These are phyloP conservation scores for Aureobasidium sp. DNA, from an alignment of 2,329 filamentous ascomycete species.

Conservation along the genomic window DNA sequence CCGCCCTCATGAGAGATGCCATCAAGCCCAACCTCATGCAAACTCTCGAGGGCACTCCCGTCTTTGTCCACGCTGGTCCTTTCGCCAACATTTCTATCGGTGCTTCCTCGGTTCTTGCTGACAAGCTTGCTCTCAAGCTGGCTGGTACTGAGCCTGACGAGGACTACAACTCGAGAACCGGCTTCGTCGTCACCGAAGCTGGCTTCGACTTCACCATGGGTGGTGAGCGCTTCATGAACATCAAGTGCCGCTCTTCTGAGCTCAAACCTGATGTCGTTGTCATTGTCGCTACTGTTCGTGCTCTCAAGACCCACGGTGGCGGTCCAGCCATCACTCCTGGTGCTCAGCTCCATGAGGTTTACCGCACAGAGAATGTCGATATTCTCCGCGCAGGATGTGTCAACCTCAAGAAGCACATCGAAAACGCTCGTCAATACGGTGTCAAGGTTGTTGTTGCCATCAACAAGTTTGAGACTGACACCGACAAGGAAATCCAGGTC, in stretches of 20 bases:
- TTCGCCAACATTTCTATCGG: slow-evolving; percentile 99
- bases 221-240: slow-evolving; percentile 99
- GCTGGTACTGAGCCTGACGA: slow-evolving; percentile 91
- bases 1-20: slow-evolving; percentile 93
- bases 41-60: slow-evolving; percentile 90
- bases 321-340: slow-evolving; percentile 90
- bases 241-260: slow-evolving; percentile 94
- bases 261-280: slow-evolving; percentile 90
- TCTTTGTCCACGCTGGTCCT: slow-evolving; percentile 94
- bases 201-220: slow-evolving; percentile 99
- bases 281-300: slow-evolving; percentile 89
- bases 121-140: slow-evolving; percentile 92
- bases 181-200: slow-evolving; percentile 92
- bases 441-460: slow-evolving; percentile 94
- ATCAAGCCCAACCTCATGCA: slow-evolving; percentile 99
- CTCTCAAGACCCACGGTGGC: slow-evolving; percentile 93
- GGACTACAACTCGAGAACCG: slow-evolving; percentile 71
- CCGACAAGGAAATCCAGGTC: slow-evolving; percentile 80
- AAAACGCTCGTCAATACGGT: slow-evolving; percentile 81
- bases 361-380: slow-evolving; percentile 89
- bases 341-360: slow-evolving; percentile 75
- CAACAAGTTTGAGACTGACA: slow-evolving; percentile 94
- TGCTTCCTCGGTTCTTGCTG: slow-evolving; percentile 88
- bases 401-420: slow-evolving; percentile 92
- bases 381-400: slow-evolving; percentile 83